Evolutionary conservation across 805 yeast species (phyloP).

Genomic region (Nakazawaea holstii): DNA sequence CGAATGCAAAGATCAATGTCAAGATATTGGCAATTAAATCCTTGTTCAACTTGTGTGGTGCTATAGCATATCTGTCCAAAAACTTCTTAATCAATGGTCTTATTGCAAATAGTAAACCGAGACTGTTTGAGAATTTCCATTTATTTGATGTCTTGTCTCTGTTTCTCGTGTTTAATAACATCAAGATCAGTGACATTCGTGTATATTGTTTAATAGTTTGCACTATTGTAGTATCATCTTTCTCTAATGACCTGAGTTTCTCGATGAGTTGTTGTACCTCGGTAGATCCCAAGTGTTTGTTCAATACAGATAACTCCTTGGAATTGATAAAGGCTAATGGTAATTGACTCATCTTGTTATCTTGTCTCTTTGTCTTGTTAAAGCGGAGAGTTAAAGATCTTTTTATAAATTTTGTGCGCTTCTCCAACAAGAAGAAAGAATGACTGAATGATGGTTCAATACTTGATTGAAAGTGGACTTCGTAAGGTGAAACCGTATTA

Average conservation of each 20-base stretch:
- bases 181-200: background rate
- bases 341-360: background rate
- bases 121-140: constrained; percentile 1
- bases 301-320: background rate
- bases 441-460: constrained; percentile 9
- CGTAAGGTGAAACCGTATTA: constrained; percentile 37
- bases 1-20: constrained; percentile 2
- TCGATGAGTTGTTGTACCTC: background rate
- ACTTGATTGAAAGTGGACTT: constrained; percentile 26
- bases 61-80: no score
- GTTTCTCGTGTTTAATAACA: background rate
- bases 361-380: background rate
- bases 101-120: constrained; percentile 1
- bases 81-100: constrained; percentile 3
- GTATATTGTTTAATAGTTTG: background rate
- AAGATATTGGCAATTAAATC: background rate
- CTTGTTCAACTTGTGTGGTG: no score
- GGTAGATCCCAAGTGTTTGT: background rate
- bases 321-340: background rate
- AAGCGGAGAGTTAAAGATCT: background rate
- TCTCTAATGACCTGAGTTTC: background rate
- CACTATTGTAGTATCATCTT: background rate
- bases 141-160: background rate
- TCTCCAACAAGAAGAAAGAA: background rate
- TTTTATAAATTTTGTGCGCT: background rate